Base-by-base conservation (phyloP, 2,329 filamentous ascomycete genomes). In the Neonectria punicea region DNA sequence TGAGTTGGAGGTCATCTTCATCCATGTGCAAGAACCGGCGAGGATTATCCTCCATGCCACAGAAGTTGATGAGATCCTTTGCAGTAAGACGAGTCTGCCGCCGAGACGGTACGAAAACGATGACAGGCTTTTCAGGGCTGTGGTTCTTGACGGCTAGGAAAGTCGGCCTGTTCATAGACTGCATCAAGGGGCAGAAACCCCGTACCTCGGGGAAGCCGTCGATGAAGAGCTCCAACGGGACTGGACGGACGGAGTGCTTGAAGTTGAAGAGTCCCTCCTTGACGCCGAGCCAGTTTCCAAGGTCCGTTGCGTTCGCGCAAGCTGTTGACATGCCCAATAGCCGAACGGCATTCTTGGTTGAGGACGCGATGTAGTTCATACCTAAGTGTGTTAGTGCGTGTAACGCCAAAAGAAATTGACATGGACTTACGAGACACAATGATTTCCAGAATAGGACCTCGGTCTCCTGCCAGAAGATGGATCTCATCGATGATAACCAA, bases 401-500 rank as follows among this genome's bases (percentile, higher is more conserved):
- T 1, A 32, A 49, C 6, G 13, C n/a, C 10, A 2, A 18, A 14
- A 25, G 20, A 28, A 28, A 51, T 3, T 13, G 18, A 32, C n/a
- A 8, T 47, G 11, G n/a, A 78, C 79, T 74, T 78, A 78, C 89
- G 87, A 39, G 89, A 91, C 14, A 91, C 97, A 69, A 99, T 99
- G 73, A 99, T 99, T 80, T 99, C 96, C 54, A 99, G 84, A 86
- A 99, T 99, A 1, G 97, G 97, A 22, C 95, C 96, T 80, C 96
- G 92, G 75, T 99, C 96, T 65, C 96, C 94, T 30, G 96, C 97
- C n/a, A 99, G 87, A 30, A 99, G 83, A 80, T 99, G 96, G 63
- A 99, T 99, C 81, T 99, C 96, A 75, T 99, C 96, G 70, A 99
- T 99, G 67, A 99, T 98, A 57, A 99, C 96, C 16, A 99, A 83